Evolutionary conservation across 2,329 filamentous ascomycete genomes (phyloP), one percentile per base, ranked within the genome.

Genomic region (Colletotrichum cordylinicola): DNA sequence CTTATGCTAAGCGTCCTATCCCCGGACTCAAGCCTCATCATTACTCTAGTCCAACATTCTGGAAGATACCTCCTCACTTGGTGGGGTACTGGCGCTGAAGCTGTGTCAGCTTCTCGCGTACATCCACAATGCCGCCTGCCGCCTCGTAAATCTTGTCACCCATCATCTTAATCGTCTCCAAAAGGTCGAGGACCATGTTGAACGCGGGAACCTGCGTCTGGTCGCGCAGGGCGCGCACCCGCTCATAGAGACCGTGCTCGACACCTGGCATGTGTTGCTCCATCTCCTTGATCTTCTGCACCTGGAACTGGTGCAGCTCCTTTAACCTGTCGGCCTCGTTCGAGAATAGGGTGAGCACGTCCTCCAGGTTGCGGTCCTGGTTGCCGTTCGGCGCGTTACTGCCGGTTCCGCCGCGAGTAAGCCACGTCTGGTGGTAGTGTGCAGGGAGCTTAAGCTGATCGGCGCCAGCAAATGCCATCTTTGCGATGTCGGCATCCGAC

Each of bases 401-500:
- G 6, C 68, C 73, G 6, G 66, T 43, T 10, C 73, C 75, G 31
- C 83, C 84, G 15, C 85, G 85, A 52, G 87, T 87, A 2, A 88
- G 84, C 15, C 86, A 86, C 0, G 86, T 87, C 69, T 87, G 85
- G 78, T 90, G 88, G 78, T 90, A 90, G 79, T 90, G 88, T 16
- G 86, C 84, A 4, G 95, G 94, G 18, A 96, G 87, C 79, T 93
- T 93, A 70, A 96, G 88, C 80, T 95, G 95, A 80, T 95, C 93
- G 37, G 95, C 91, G 27, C 93, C 93, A 73, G 93, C 91, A 87
- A 95, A 94, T 76, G 91, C 91, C 70, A 95, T 89, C 78, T 93
- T 91, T 10, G 93, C 93, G 79, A 96, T 93, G 48, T 92, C 90
- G 29, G 91, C 91, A 82, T 95, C 94, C 77, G 91, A 91, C 79